Evolutionary conservation across 1,284 basidiomycete species (phyloP).

Genomic region (Fistulinella cinereoalba): DNA sequence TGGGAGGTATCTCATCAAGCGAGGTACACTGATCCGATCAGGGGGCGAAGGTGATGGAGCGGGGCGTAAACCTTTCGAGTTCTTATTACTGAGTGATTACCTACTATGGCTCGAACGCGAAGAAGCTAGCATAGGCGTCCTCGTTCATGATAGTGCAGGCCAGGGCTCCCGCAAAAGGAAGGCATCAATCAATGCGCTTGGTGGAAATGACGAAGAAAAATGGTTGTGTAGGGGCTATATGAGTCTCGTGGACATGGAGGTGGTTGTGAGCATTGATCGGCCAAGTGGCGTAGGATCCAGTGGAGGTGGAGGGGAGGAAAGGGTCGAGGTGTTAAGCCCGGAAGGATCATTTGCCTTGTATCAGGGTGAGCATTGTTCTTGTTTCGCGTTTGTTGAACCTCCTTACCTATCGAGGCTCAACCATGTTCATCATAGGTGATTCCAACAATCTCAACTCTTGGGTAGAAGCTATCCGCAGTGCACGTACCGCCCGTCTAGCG

Average conservation of each 20-base stretch:
- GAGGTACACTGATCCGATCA: slow-evolving; percentile 51
- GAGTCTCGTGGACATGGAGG: slow-evolving; percentile 73
- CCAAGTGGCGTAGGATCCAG: slow-evolving; percentile 17
- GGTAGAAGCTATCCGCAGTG: slow-evolving; percentile 65
- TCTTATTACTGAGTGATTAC: slow-evolving; percentile 80
- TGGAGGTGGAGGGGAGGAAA: slow-evolving; percentile 37
- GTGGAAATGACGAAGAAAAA: slow-evolving; percentile 39
- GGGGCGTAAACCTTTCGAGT: slow-evolving; percentile 46
- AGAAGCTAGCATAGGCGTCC: slow-evolving; percentile 20
- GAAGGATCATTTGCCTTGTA: slow-evolving; percentile 76
- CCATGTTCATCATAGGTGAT: slow-evolving; percentile 2
- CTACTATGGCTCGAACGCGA: slow-evolving; percentile 70
- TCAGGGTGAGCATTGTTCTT: slow-evolving; percentile 44
- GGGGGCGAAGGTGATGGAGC: slow-evolving; percentile 25
- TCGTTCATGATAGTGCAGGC: slow-evolving; percentile 17
- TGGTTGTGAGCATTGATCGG: slow-evolving; percentile 53
- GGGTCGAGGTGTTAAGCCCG: slow-evolving; percentile 74
- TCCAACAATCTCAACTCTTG: slow-evolving; percentile 40
- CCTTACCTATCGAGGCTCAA: slow-evolving; percentile 7
- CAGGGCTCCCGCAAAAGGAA: slow-evolving; percentile 22
- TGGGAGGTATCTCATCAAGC: slow-evolving; percentile 72
- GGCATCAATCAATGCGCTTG: slow-evolving; percentile 20
- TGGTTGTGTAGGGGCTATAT: slow-evolving; percentile 71
- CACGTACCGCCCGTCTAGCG: slow-evolving; percentile 68
- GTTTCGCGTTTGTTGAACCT: neutral